Percentiles rank a stretch among this genome's conserved stretches.
phyloP scores from a whole-genome alignment of 495 filamentous ascomycete species.

The Penicillium daleae region DNA sequence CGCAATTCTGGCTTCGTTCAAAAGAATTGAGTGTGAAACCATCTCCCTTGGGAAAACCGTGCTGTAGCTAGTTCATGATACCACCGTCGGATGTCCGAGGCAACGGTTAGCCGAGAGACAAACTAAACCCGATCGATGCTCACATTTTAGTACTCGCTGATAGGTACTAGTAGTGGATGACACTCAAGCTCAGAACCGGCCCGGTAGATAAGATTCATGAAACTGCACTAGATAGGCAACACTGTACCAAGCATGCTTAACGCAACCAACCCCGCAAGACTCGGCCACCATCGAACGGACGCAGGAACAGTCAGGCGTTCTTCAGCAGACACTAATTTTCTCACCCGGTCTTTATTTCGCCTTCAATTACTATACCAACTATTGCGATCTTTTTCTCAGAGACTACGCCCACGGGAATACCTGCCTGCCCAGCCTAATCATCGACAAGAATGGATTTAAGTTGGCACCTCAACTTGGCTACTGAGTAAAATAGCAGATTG shows the following conservation, averaged over 20 bases:
- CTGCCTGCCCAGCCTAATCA: not conserved
- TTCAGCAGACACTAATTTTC: not conserved
- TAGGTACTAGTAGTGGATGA: not conserved
- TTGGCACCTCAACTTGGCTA: not conserved
- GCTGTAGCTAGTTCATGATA: conserved; percentile 6
- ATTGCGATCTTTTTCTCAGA: not conserved
- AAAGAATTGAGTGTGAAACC: not conserved
- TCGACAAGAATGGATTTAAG: not conserved
- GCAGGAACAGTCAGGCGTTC: not conserved
- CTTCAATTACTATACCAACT: not conserved
- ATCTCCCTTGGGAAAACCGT: not conserved
- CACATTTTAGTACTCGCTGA: not conserved
- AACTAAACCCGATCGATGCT: not conserved
- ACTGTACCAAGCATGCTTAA: not conserved
- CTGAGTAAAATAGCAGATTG: too few relatives aligned
- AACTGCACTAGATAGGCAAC: not conserved
- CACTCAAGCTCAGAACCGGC: not conserved
- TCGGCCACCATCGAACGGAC: not conserved
- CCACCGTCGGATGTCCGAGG: conserved; percentile 10
- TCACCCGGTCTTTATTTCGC: not conserved
- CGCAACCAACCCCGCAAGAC: not conserved
- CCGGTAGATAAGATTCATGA: not conserved
- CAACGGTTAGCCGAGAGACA: conserved; percentile 2
- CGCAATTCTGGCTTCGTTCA: not conserved
- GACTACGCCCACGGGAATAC: not conserved